Conservation (phyloP, 139 green algal genomes). For the Yamagishiella unicocca region DNA sequence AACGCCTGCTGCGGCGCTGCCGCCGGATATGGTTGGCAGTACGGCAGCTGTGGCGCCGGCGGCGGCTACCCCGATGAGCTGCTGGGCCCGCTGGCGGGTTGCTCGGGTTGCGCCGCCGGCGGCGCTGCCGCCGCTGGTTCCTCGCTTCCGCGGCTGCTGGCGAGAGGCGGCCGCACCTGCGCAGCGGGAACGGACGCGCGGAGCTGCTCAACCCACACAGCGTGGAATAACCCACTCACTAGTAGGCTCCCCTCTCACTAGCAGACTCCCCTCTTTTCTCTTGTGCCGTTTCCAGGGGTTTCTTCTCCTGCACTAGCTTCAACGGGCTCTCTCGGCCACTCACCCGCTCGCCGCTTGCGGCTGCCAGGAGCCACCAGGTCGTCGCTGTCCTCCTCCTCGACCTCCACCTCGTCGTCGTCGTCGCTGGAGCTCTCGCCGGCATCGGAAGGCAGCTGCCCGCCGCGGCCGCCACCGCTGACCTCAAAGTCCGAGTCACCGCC, state of each 20-base stretch:
- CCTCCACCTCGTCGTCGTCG: not conserved
- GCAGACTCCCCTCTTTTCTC: too few species aligned
- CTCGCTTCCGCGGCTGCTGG: slow-evolving; percentile 6
- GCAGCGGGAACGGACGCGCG: too few species aligned
- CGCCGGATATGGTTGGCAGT: not conserved
- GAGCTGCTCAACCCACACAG: too few species aligned
- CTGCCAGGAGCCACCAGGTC: not conserved
- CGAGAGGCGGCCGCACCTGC: too few species aligned
- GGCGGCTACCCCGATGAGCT: too few species aligned
- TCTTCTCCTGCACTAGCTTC: too few species aligned
- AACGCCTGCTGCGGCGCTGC: not conserved
- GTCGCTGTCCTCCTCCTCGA: slow-evolving; percentile 11
- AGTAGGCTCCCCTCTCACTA: too few species aligned
- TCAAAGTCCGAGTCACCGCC: slow-evolving; percentile 15
- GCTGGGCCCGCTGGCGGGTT: too few species aligned
- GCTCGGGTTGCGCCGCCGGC: not conserved
- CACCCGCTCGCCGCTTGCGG: slow-evolving; percentile 30
- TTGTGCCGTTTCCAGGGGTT: too few species aligned
- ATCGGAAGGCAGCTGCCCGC: not conserved
- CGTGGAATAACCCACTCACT: too few species aligned
- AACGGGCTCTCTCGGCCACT: too few species aligned
- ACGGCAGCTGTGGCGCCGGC: too few species aligned
- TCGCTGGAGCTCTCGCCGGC: not conserved
- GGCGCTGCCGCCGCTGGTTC: not conserved
- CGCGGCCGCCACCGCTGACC: not conserved